Evolutionary conservation across 2,329 filamentous ascomycete species (phyloP), one percentile per base, ranked within the genome.

Genomic region (Aureobasidium zeae): DNA sequence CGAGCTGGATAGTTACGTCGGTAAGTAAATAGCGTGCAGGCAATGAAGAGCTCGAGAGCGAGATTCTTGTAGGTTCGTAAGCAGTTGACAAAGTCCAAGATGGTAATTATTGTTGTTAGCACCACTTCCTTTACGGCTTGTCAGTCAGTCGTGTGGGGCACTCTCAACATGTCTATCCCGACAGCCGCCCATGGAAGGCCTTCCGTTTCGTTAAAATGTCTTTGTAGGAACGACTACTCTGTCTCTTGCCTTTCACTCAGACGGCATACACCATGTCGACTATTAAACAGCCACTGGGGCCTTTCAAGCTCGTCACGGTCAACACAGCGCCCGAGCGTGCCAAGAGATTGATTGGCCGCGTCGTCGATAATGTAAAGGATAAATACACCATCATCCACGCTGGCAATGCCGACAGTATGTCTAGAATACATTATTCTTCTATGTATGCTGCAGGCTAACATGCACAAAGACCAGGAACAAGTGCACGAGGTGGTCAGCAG

Each of bases 291-390:
- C 53, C 57, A 48, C 52, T 53, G 47, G 76, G 76, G 13, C 76
- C 76, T 3, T 83, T 71, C 62, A 73, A 67, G 52, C 70, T 83
- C 10, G 72, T 82, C 21, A 83, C 77, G 2, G 77, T 83, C 51
- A 83, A 83, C 63, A 81, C 73, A 1, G 76, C 73, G 2, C 79
- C 79, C 1, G 78, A 81, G 49, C 68, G 79, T 45, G 80, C 79
- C 24, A 74, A 76, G 61, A 62, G 66, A 6, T 61, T 84, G 24
- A 73, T 81, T 53, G 78, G 79, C 9, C 69, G 74, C 0, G 60
- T 84, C 26, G 67, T 73, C 9, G 74, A 80, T 45, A 71, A 69
- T 10, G 60, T 84, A 22, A 78, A 77, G 56, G 77, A 80, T 44
- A 64, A 63, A 28, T 83, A 82, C 59, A 74, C 68, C 1, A 81